Conservation (phyloP, 345 rosid species). For the Gossypium turneri region DNA sequence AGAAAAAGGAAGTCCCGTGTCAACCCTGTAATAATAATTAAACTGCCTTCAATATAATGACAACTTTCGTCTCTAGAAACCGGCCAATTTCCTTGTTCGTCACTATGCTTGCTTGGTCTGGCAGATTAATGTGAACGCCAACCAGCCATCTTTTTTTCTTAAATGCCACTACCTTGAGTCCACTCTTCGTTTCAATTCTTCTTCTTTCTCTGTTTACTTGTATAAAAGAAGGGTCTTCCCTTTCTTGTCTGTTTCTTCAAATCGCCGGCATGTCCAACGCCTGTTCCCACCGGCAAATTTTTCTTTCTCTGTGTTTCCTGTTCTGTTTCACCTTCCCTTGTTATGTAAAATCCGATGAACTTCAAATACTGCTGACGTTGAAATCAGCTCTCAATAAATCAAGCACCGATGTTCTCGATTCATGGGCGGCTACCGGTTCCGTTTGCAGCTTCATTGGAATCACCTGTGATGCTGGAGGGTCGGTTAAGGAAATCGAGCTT, state of each 20-base stretch:
- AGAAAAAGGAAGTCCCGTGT: neutral
- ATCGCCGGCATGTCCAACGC: constrained; percentile 30
- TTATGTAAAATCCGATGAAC: constrained; percentile 46
- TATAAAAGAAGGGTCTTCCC: neutral
- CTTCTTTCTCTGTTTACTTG: neutral
- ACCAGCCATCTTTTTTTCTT: neutral
- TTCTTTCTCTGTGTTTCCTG: constrained; percentile 19
- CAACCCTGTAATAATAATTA: neutral
- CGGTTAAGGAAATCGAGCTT: constrained; percentile 65
- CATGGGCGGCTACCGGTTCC: constrained; percentile 41
- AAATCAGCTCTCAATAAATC: constrained; percentile 37
- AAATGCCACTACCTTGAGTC: constrained; percentile 10
- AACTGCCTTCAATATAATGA: neutral
- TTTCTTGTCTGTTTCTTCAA: neutral
- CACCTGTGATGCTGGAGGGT: constrained; percentile 41
- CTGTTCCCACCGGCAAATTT: neutral
- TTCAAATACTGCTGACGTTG: constrained; percentile 43
- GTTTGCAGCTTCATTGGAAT: constrained; percentile 60
- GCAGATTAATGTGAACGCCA: constrained; percentile 3
- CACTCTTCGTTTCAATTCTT: neutral
- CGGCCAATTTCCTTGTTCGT: neutral
- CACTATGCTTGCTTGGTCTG: neutral
- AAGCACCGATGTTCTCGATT: constrained; percentile 32
- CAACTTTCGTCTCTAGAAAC: neutral
- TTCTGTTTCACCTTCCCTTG: constrained; percentile 29